Evolutionary conservation across 306 rosid species (phyloP).

Genomic region (Trifolium dubium): DNA sequence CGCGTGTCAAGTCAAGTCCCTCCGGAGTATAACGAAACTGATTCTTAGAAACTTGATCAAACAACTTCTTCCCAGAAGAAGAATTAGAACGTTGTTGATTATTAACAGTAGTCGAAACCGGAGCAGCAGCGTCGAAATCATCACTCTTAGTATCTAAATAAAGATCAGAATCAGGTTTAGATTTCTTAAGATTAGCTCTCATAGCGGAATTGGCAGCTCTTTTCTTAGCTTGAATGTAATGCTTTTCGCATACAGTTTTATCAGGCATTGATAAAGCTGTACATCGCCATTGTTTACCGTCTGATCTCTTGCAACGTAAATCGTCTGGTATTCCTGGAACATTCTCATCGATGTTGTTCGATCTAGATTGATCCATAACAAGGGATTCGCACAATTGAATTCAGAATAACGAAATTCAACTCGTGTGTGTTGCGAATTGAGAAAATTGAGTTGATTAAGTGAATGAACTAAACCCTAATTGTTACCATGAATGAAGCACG

Average conservation of each 20-base stretch:
- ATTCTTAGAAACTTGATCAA: constrained; percentile 64
- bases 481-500: not conserved
- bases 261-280: constrained; percentile 99
- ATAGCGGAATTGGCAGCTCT: constrained; percentile 97
- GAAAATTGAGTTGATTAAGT: not conserved
- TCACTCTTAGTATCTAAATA: constrained; percentile 79
- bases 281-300: constrained; percentile 98
- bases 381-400: not conserved
- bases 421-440: not conserved
- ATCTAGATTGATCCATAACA: constrained; percentile 65
- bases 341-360: constrained; percentile 69
- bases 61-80: constrained; percentile 51
- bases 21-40: constrained; percentile 62
- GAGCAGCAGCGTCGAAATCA: constrained; percentile 55
- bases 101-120: constrained; percentile 46
- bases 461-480: constrained; percentile 24
- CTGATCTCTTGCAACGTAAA: constrained; percentile 94
- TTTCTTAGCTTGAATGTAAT: constrained; percentile 96
- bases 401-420: not conserved
- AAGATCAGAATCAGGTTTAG: constrained; percentile 73
- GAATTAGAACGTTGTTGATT: not conserved
- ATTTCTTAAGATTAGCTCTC: constrained; percentile 92
- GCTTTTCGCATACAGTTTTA: constrained; percentile 96
- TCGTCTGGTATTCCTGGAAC: constrained; percentile 82
- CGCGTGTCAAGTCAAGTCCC: constrained; percentile 22